Evolutionary conservation across 257 asterid genomes (phyloP), one percentile per base, ranked within the genome.

Genomic region (Capsicum chinense): DNA sequence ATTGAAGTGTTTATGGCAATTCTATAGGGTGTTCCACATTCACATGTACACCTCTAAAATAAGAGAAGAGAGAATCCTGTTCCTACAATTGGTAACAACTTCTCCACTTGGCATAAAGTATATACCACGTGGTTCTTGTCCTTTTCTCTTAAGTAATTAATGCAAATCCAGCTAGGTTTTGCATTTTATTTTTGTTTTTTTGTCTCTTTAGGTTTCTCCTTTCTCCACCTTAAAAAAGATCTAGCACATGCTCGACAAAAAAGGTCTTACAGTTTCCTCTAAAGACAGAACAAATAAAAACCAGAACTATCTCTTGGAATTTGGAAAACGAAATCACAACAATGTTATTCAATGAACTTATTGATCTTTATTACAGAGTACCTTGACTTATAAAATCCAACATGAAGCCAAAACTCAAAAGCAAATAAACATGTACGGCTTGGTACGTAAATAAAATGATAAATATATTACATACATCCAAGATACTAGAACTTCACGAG

Each of bases 281-380:
- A 7, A 37, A 12, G 13, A 13, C 5, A 21, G 0, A 21, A 39
- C 44, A 7, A 7, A 48, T 48, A 14, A 76, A 52, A 76, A 76
- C 7, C 5, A 82, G 12, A 82, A 52, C 56, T 15, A 52, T 7
- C 12, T 44, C 33, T 56, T 62, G 60, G 62, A 64, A 56, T 13
- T 33, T 60, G 47, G 35, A 33, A 56, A 50, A 67, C 47, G 17
- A 82, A 81, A 66, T 33, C 7, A 81, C 70, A 12, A 69, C 52
- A 48, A 68, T 54, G 9, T 9, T 54, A 54, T n/a, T 59, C 14
- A 44, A 42, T 68, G 13, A 82, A 82, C 54, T 81, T 44, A 81
- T 6, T 68, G n/a, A 82, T 82, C 47, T 33, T 82, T 82, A 66
- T 82, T 82, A 48, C 56, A 50, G 33, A 59, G 47, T 64, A 76